phyloP scores from a whole-genome alignment of 495 filamentous ascomycete species.

The Xylaria intraflava region DNA sequence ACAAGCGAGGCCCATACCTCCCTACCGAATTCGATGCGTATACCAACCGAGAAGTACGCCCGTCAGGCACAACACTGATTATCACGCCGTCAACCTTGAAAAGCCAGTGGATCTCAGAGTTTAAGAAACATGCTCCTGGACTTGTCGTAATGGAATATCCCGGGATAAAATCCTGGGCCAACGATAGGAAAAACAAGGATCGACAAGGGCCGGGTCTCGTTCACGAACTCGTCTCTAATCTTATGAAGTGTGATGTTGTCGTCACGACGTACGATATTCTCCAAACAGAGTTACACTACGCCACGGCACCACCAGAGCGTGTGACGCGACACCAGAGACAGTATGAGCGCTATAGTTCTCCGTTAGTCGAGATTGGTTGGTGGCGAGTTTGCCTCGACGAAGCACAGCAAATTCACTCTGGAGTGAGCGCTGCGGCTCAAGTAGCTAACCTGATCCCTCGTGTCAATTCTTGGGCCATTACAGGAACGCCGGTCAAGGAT shows the following conservation, averaged over 20 bases:
- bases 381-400: conserved; percentile 93
- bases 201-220: not conserved
- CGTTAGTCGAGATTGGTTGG: conserved; percentile 74
- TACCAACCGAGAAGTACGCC: conserved; percentile 32
- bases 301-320: conserved; percentile 56
- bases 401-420: conserved; percentile 90
- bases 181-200: conserved; percentile 1
- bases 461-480: conserved; percentile 85
- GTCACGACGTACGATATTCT: conserved; percentile 82
- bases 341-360: conserved; percentile 63
- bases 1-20: conserved; percentile 34
- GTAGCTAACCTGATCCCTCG: conserved; percentile 76
- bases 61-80: conserved; percentile 69
- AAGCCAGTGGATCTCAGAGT: conserved; percentile 81
- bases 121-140: conserved; percentile 52
- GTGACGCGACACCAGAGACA: conserved; percentile 59
- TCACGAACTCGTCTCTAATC: conserved; percentile 37
- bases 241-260: conserved; percentile 66
- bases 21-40: conserved; percentile 18
- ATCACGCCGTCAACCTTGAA: conserved; percentile 76
- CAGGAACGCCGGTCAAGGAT: conserved; percentile 81
- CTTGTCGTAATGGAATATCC: conserved; percentile 37
- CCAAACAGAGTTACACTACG: conserved; percentile 68
- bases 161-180: conserved; percentile 38
- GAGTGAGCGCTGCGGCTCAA: conserved; percentile 73